Evolutionary conservation across 2,329 filamentous ascomycete species (phyloP), one percentile per base, ranked within the genome.

Genomic region (Sporothrix brasiliensis): DNA sequence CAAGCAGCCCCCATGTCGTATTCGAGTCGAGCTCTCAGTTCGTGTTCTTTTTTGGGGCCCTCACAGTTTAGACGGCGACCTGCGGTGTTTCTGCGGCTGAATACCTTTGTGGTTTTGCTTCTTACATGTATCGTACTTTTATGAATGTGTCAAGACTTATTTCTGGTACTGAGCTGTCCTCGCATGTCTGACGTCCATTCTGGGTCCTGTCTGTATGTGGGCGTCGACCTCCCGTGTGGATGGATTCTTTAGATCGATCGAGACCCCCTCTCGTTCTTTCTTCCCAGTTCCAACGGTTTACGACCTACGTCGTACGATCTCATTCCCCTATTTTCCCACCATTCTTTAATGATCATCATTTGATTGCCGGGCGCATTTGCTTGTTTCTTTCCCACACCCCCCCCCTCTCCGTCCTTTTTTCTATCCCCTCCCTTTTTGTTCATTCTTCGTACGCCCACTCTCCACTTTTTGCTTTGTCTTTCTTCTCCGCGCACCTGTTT

Each of bases 231-330:
- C 50, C 63, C 49, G 53, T n/a, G 19, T 34, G 27, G 49, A 67
- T 44, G 65, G 50, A 34, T 67, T 54, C 27, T 41, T 30, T 54
- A 56, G 65, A 56, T 67, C 65, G 50, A 54, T 67, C 24, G 30
- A 56, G 24, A 27, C 63, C 34, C 58, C 39, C n/a, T 61, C 44
- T 27, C 63, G 49, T 24, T 34, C 49, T 50, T n/a, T 27, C 50
- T 44, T 7, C 6, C 34, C 34, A 34, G 34, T 47, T 30, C 44
- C 63, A 67, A 67, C 63, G 49, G 63, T n/a, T 27, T 44, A 11
- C 30, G 14, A 27, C 27, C 39, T 41, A 9, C 56, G 27, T 67
- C n/a, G 34, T 44, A 16, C 16, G 27, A 9, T 47, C 53, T 49
- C 34, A 30, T 27, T 39, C 53, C 21, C 39, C n/a, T 52, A 44